Evolutionary conservation across 2,329 filamentous ascomycete genomes (phyloP), one percentile per base, ranked within the genome.

Genomic region (Diplodia sapinea): DNA sequence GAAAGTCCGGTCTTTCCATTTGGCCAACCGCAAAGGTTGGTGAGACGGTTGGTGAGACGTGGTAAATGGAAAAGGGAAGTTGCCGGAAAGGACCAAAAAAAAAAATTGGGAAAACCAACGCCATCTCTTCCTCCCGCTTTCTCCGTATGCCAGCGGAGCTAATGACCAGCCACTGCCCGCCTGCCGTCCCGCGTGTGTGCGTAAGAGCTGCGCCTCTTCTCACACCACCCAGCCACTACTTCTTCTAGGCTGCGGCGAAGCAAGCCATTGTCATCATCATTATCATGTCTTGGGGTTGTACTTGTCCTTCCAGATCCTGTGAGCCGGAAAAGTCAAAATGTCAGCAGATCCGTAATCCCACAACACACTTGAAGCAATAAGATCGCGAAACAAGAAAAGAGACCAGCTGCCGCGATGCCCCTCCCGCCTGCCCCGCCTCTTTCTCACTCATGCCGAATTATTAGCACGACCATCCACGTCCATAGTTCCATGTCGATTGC

Each of bases 301-400:
- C 82, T 98, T 98, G 70, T 96, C 93, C 79, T 98, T 98, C 93
- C 94, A 97, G 76, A 98, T 97, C 94, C 93, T 96, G 76, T 73
- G 43, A 62, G 9, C 43, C 43, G 43, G 43, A 61, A 51, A 47
- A 57, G 17, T 17, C 36, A 13, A 31, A 43, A 54, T 31, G 59
- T 63, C 40, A 63, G 59, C 59, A 31, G 40, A 36, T 63, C 59
- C 38, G 52, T 55, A 33, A 38, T 57, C 33, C 15, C 50, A 29
- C 50, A 29, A 13, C 33, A 36, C 33, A 36, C 12, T 17, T 29
- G 20, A 12, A 20, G 52, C n/a, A 55, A 55, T 36, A 15, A 29
- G 23, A 52, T 52, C 1, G 23, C 23, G 52, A n/a, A 26, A 55
- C 23, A 55, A 55, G 9, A 47, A 47, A 9, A 47, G 13, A 47